Evolutionary conservation across 768 basidiomycete genomes (phyloP).

Genomic region (Tricholoma matsutake): DNA sequence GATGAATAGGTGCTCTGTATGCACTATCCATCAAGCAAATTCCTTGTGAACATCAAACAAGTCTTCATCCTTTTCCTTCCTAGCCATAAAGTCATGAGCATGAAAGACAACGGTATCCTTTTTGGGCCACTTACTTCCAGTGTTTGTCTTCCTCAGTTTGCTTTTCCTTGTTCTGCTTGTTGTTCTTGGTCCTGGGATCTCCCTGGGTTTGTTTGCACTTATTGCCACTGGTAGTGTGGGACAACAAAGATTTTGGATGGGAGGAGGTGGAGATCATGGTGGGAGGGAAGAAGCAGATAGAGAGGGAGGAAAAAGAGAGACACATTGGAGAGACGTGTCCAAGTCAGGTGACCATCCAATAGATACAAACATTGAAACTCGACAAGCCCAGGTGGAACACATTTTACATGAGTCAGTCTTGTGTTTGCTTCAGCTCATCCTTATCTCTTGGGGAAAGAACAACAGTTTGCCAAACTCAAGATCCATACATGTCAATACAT

Average conservation of each 20-base stretch:
- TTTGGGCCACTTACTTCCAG: neutral
- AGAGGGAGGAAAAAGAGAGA: neutral
- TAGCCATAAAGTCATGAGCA: neutral
- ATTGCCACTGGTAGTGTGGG: neutral
- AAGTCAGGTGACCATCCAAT: too few species aligned
- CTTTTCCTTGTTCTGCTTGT: neutral
- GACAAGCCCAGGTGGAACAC: too few species aligned
- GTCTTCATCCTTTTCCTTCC: neutral
- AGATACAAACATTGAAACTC: too few species aligned
- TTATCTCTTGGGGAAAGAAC: neutral
- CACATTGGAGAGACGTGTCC: neutral
- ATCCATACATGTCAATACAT: too few species aligned
- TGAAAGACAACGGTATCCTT: neutral
- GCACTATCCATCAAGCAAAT: too few species aligned
- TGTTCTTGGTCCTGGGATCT: neutral
- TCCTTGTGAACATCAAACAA: neutral
- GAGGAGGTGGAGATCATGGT: neutral
- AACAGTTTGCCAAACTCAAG: too few species aligned
- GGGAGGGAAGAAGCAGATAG: too few species aligned
- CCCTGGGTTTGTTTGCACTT: neutral
- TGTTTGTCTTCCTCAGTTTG: neutral
- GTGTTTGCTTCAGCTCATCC: neutral
- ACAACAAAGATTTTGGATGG: neutral
- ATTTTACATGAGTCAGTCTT: neutral
- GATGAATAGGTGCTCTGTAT: neutral